Conservation (phyloP, 495 filamentous ascomycete genomes). For the Amniculicola lignicola region DNA sequence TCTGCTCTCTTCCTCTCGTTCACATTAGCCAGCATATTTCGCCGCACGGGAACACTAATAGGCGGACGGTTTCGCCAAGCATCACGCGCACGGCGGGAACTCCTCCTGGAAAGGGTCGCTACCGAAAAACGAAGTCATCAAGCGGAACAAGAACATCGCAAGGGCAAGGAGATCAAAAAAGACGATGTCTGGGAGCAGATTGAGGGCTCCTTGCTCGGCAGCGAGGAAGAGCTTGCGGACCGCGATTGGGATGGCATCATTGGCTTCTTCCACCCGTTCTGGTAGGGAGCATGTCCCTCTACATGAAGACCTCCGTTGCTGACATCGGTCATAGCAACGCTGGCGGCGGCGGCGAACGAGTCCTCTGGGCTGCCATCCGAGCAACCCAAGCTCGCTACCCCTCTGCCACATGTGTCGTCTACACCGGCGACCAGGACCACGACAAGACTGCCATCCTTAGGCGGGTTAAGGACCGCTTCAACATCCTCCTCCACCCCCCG, state of each 20-base stretch:
- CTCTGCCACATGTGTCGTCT: slow-evolving; percentile 81
- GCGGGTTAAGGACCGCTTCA: slow-evolving; percentile 76
- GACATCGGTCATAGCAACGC: slow-evolving; percentile 65
- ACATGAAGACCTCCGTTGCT: neutral
- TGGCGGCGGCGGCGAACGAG: slow-evolving; percentile 91
- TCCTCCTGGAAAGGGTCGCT: too few species aligned
- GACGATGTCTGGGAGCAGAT: slow-evolving; percentile 76
- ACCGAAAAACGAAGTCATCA: too few species aligned
- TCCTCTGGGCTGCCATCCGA: slow-evolving; percentile 92
- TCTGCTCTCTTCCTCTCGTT: too few species aligned
- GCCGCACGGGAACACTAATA: too few species aligned
- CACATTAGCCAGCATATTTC: too few species aligned
- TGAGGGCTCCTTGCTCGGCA: slow-evolving; percentile 53
- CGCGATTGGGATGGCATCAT: slow-evolving; percentile 76
- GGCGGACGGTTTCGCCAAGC: too few species aligned
- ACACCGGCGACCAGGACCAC: slow-evolving; percentile 89
- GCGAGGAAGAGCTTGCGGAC: slow-evolving; percentile 51
- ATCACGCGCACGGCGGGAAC: too few species aligned
- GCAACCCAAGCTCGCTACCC: slow-evolving; percentile 90
- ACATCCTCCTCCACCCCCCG: slow-evolving; percentile 81
- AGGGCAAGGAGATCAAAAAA: slow-evolving; percentile 36
- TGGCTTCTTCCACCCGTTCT: slow-evolving; percentile 97
- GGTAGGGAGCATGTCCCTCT: slow-evolving; percentile 48
- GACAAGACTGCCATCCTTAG: slow-evolving; percentile 73
- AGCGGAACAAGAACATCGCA: too few species aligned